Evolutionary conservation across 495 filamentous ascomycete genomes (phyloP), one percentile per base, ranked within the genome.

Genomic region (Xylaria scruposa): DNA sequence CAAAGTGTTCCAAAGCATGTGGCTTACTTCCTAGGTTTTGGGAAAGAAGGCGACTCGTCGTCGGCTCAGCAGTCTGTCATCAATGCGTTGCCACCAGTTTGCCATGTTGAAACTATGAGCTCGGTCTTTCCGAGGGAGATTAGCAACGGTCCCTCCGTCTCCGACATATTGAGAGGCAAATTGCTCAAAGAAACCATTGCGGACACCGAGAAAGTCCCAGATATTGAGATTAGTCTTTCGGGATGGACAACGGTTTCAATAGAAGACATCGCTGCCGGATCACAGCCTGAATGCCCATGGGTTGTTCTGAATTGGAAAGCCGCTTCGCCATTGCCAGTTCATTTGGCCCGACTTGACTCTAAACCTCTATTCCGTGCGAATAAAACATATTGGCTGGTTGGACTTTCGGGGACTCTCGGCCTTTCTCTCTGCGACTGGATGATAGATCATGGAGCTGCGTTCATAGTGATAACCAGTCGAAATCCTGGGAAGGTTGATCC

Each of bases 401-500:
- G 88, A 3, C 75, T 88, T 1, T 84, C 81, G 10, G 84, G 86
- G 12, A 78, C 79, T 6, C 75, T 89, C 2, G 88, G 87, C 10
- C 71, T 78, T 19, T 85, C 87, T 1, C 73, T 89, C 0, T 84
- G 82, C 61, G 72, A 83, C 21, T 90, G 86, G 86, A 89, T 90
- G 87, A 79, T 82, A 1, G 9, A 44, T 0, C 80, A 84, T 53
- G 88, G 88, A 0, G 88, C 88, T 2, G 47, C 78, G 17, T 79
- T 83, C 67, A 72, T 90, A 24, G 83, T 79, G 21, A 61, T 90
- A 2, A 81, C 86, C 1, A 91, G 87, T 70, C 84, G 89, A 5
- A 80, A 73, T 6, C 87, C 88, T 3, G 46, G 46, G 4, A 85
- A 85, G 19, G 73, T 88, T 10, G 80, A 87, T 42, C 33, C 77